Conservation (phyloP, 1,139 yeast species). For the Kodamaea arcana region DNA sequence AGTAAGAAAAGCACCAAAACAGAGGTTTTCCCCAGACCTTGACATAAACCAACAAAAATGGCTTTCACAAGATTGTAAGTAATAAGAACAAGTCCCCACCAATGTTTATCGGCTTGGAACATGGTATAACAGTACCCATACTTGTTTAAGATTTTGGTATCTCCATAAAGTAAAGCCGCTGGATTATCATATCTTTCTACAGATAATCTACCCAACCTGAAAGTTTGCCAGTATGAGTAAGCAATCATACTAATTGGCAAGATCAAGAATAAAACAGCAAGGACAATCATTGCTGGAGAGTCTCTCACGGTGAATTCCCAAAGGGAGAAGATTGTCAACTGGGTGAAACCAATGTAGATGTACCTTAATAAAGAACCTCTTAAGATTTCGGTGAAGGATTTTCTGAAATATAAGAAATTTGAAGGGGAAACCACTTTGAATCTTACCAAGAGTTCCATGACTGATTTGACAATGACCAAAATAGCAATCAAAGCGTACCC, state of each 20-base stretch:
- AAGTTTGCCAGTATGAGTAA: constrained; percentile 59
- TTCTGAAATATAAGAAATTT: constrained; percentile 47
- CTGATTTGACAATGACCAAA: constrained; percentile 49
- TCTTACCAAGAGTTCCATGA: constrained; percentile 42
- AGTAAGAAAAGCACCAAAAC: constrained; percentile 60
- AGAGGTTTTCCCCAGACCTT: constrained; percentile 66
- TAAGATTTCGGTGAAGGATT: constrained; percentile 50
- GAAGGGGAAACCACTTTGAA: constrained; percentile 44
- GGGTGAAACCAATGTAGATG: constrained; percentile 72
- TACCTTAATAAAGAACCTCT: constrained; percentile 70
- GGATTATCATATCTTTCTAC: constrained; percentile 57
- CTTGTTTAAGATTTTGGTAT: constrained; percentile 56
- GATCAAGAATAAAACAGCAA: constrained; percentile 61
- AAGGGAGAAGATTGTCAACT: constrained; percentile 60
- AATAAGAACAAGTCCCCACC: constrained; percentile 66
- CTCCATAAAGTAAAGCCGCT: constrained; percentile 75
- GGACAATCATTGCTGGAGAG: constrained; percentile 70
- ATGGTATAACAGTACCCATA: constrained; percentile 81
- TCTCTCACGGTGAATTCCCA: constrained; percentile 73
- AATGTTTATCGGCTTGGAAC: constrained; percentile 69
- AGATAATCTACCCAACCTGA: constrained; percentile 54
- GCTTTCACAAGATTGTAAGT: constrained; percentile 55
- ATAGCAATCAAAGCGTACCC: constrained; percentile 50
- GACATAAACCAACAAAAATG: constrained; percentile 64
- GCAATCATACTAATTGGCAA: constrained; percentile 52